Base-by-base conservation (phyloP, 208 protist species). In the Crithidia brevicula region DNA sequence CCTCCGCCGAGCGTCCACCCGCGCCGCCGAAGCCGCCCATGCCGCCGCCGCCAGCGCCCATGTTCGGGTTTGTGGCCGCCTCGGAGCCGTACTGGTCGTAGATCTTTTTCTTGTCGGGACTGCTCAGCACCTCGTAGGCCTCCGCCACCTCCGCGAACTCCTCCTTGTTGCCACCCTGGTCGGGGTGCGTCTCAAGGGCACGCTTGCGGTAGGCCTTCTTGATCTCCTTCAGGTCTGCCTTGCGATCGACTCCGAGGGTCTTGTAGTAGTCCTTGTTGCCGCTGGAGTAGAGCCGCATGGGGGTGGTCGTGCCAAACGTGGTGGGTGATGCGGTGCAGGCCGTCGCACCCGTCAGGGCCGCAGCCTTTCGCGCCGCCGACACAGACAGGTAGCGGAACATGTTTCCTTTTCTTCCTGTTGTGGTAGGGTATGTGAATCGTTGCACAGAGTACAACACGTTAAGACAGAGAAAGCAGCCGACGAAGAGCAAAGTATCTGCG, bases 41-140 rank as follows among this genome's bases (percentile, higher is more conserved):
- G 13, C 83, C 83, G 18, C 80, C 79, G 2, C 62, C 76, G 27
- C n/a, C n/a, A n/a, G 74, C 80, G 6, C 66, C 81, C 72, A 85
- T 88, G 58, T 81, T 80, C n/a, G 83, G 81, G 46, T 94, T 82
- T 6, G 79, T 82, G 15, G 86, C 92, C 18, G 88, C 92, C 57
- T 97, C 92, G 28, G 88, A 88, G 3, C 92, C 92, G 72, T 97
- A 97, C 72, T 98, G 89, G 72, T 99, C 99, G 72, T 99, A 99
- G 13, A 99, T 63, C 38, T 91, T 74, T 50, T 91, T 82, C 80
- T 99, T 99, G 51, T 99, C 82, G 11, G 85, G 56, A 67, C 99
- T 98, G 57, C 79, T 94, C 22, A 99, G 88, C 15, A 99, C 92
- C 67, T 99, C 98, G 74, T 99, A 99, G 6, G 98, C 98, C 77